These are phyloP conservation scores for Chrysochromulina tobinii DNA, from an alignment of 78 protist species.

Conservation along the genomic window DNA sequence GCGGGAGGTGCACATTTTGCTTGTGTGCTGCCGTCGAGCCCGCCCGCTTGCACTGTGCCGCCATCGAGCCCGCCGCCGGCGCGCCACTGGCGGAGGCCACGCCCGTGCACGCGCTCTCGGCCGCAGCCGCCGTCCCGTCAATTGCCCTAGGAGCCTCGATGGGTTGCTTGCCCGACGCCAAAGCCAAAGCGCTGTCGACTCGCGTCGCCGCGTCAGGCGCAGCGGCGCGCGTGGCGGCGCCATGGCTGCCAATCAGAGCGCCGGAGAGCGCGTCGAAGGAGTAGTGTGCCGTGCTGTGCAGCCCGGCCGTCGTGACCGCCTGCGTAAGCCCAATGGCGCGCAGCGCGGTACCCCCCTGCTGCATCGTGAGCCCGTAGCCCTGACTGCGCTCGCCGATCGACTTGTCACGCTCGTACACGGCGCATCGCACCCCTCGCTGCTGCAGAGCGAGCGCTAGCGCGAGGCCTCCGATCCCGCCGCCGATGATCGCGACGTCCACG, in stretches of 20 bases:
- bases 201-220: background rate
- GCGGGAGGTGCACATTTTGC: constrained; percentile 20
- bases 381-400: background rate
- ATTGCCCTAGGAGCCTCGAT: no score
- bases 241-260: background rate
- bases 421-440: background rate
- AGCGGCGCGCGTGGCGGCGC: background rate
- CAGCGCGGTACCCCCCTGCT: background rate
- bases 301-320: background rate
- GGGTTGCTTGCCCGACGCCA: no score
- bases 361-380: background rate
- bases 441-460: constrained; percentile 1
- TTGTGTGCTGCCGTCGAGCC: no score
- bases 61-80: no score
- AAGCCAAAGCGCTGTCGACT: no score
- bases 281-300: background rate
- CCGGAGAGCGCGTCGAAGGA: background rate
- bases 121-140: no score
- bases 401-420: background rate
- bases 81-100: no score
- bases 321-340: background rate
- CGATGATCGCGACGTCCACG: background rate
- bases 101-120: no score
- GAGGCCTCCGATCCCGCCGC: background rate
- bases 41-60: no score